Conservation (phyloP, 2,329 filamentous ascomycete genomes). For the Coniochaeta sp. region DNA sequence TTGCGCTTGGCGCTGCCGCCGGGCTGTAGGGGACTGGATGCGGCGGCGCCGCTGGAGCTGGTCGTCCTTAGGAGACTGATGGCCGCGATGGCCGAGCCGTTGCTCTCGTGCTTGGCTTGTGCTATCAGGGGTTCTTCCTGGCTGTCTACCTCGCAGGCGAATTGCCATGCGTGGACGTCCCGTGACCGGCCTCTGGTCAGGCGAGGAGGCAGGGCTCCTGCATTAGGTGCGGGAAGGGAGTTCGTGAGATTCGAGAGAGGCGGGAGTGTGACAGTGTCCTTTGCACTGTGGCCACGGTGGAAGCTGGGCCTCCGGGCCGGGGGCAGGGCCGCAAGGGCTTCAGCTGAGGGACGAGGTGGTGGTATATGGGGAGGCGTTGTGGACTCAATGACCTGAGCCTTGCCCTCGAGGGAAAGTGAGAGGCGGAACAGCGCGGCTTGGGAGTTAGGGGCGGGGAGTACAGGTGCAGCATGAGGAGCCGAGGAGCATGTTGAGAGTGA, state of each 20-base stretch:
- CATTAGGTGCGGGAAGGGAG: constrained; percentile 25
- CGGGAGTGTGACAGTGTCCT: constrained; percentile 50
- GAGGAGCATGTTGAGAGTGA: constrained; percentile 34
- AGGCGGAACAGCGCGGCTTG: constrained; percentile 61
- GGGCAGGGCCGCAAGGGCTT: constrained; percentile 37
- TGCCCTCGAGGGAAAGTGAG: constrained; percentile 80
- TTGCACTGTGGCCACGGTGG: constrained; percentile 65
- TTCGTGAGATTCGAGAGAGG: constrained; percentile 46
- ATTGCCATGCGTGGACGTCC: constrained; percentile 86
- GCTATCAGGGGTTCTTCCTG: constrained; percentile 68
- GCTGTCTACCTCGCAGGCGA: constrained; percentile 74
- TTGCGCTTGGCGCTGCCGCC: constrained; percentile 59
- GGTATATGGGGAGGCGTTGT: constrained; percentile 58
- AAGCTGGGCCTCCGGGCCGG: constrained; percentile 46
- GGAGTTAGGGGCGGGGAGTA: constrained; percentile 29
- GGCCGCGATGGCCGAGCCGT: constrained; percentile 71
- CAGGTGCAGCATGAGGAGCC: constrained; percentile 22
- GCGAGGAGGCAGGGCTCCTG: constrained; percentile 39
- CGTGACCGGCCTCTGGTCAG: constrained; percentile 68
- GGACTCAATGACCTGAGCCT: constrained; percentile 74
- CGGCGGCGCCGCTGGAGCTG: constrained; percentile 37
- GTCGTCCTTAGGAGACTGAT: constrained; percentile 75
- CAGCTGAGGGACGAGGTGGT: constrained; percentile 40
- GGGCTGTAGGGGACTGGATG: constrained; percentile 36
- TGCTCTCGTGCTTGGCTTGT: constrained; percentile 73